Percentiles rank a stretch among this genome's conserved stretches.
Conservation (phyloP, 768 basidiomycete genomes). For the Boletus bicolor region DNA sequence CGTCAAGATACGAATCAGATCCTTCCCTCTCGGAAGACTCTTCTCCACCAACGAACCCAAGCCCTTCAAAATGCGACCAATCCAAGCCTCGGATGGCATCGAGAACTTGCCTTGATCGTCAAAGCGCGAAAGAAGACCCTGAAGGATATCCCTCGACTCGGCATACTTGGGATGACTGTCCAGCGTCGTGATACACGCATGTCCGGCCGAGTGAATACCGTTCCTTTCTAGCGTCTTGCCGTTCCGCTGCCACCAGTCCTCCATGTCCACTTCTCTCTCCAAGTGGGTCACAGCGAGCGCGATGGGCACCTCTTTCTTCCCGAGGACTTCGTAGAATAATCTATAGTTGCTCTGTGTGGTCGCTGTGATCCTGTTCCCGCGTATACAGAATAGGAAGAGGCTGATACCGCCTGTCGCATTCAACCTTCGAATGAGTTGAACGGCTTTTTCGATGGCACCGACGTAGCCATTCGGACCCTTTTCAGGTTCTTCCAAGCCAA, state of each 20-base stretch:
- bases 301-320: conserved; percentile 36
- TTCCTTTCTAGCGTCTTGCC: conserved; percentile 15
- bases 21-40: conserved; percentile 21
- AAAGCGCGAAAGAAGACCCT: conserved; percentile 16
- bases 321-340: conserved; percentile 26
- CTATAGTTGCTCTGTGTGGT: conserved; percentile 25
- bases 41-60: conserved; percentile 20
- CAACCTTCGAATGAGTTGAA: conserved; percentile 33
- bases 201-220: conserved; percentile 24
- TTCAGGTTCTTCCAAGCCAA: conserved; percentile 31
- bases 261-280: conserved; percentile 33
- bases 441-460: conserved; percentile 30
- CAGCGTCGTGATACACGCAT: conserved; percentile 33
- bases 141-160: conserved; percentile 30
- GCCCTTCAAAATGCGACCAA: conserved; percentile 24
- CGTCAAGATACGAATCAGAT: conserved; percentile 23
- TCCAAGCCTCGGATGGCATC: conserved; percentile 29
- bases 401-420: conserved; percentile 33
- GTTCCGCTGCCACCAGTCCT: conserved; percentile 33
- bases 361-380: conserved; percentile 34
- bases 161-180: conserved; percentile 25
- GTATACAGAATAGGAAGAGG: conserved; percentile 41
- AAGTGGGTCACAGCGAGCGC: conserved; percentile 40
- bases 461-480: conserved; percentile 19
- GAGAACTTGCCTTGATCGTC: conserved; percentile 28